Conservation (phyloP, 1,284 basidiomycete species). For the Cryptococcus sp. region DNA sequence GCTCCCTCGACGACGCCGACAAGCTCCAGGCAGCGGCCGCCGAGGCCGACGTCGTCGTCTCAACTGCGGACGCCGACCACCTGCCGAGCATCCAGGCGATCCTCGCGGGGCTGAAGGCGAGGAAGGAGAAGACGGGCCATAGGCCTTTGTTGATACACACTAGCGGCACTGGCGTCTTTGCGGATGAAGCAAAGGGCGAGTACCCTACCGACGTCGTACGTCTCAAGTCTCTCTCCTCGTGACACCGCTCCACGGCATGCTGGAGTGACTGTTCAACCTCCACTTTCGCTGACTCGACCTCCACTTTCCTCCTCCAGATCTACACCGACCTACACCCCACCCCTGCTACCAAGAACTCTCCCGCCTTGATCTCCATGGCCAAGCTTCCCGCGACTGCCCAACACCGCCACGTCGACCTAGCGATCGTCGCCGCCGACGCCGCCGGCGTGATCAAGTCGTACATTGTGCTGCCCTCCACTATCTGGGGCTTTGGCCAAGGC, state of each 20-base stretch:
- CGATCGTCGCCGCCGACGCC: constrained; percentile 43
- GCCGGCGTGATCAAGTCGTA: constrained; percentile 41
- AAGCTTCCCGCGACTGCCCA: constrained; percentile 25
- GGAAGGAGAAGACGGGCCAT: constrained; percentile 38
- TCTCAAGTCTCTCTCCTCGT: background rate
- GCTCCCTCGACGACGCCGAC: constrained; percentile 33
- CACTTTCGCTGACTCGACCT: background rate
- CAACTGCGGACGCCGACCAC: constrained; percentile 47
- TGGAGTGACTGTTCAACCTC: background rate
- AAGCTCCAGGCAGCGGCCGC: constrained; percentile 33
- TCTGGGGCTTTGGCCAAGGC: constrained; percentile 45
- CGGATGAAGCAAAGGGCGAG: constrained; percentile 33
- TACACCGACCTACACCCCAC: constrained; percentile 39
- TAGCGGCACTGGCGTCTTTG: constrained; percentile 46
- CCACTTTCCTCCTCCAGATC: constrained; percentile 14
- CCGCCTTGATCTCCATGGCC: constrained; percentile 41
- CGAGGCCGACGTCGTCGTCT: constrained; percentile 44
- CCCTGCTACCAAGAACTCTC: constrained; percentile 21
- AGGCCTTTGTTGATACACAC: constrained; percentile 48
- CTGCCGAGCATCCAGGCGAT: constrained; percentile 38
- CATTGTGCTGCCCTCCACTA: constrained; percentile 49
- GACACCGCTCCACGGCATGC: background rate
- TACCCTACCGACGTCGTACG: constrained; percentile 30
- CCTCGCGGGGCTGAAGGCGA: constrained; percentile 41
- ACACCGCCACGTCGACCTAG: constrained; percentile 41